Percentiles rank a stretch among this genome's conserved stretches.
Evolutionary conservation across 768 basidiomycete genomes (phyloP).

Genomic region (Xanthoconium stramineum): DNA sequence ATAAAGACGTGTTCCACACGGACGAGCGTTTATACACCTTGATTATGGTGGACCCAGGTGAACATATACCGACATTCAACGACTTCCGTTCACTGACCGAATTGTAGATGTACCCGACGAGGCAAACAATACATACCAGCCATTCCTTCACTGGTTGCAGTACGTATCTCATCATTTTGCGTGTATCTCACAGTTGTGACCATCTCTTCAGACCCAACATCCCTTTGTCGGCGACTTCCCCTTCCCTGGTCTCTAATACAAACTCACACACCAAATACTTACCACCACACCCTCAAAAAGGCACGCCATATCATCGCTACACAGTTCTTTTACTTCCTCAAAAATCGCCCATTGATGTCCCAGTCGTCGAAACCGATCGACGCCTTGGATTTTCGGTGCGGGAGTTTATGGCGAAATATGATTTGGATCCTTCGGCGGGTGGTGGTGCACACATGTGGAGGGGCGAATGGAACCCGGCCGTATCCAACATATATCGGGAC

Average conservation of each 20-base stretch:
- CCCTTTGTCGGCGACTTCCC: slow-evolving; percentile 59
- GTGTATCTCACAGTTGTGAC: neutral
- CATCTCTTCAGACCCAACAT: slow-evolving; percentile 66
- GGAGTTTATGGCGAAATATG: slow-evolving; percentile 54
- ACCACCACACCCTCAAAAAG: slow-evolving; percentile 89
- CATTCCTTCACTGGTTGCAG: slow-evolving; percentile 86
- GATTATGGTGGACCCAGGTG: slow-evolving; percentile 85
- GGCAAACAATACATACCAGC: slow-evolving; percentile 57
- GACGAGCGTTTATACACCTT: slow-evolving; percentile 84
- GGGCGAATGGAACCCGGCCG: slow-evolving; percentile 66
- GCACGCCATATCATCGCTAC: slow-evolving; percentile 91
- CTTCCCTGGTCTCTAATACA: slow-evolving; percentile 37
- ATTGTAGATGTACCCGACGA: slow-evolving; percentile 80
- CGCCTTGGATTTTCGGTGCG: slow-evolving; percentile 67
- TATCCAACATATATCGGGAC: slow-evolving; percentile 62
- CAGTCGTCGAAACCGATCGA: slow-evolving; percentile 41
- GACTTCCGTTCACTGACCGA: slow-evolving; percentile 6
- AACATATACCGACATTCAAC: slow-evolving; percentile 26
- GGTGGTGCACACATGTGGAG: slow-evolving; percentile 86
- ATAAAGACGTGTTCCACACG: slow-evolving; percentile 75
- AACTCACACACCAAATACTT: slow-evolving; percentile 71
- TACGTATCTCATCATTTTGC: slow-evolving; percentile 33
- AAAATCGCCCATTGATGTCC: slow-evolving; percentile 44
- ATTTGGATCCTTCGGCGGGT: slow-evolving; percentile 50
- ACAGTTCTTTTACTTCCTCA: slow-evolving; percentile 74